A percentile compares a stretch with the other conserved stretches of the same genome.
phyloP scores from a whole-genome alignment of 169 alveolate species.

The Cryptosporidium ryanae region DNA sequence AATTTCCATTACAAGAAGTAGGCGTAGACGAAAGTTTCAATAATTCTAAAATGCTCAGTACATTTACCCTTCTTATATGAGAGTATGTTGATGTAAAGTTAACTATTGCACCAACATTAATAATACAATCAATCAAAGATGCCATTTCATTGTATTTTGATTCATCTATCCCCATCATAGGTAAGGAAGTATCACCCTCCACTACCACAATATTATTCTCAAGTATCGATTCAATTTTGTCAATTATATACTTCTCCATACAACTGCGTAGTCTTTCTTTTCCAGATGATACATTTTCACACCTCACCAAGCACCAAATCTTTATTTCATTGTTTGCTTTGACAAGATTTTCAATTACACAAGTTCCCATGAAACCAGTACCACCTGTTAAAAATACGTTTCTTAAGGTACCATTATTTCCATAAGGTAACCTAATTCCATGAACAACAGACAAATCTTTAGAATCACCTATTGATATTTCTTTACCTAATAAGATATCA shows the following conservation, averaged over 20 bases:
- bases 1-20: slow-evolving; percentile 1
- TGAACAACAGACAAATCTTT: not conserved
- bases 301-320: slow-evolving; percentile 64
- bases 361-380: slow-evolving; percentile 73
- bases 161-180: slow-evolving; percentile 24
- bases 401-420: slow-evolving; percentile 12
- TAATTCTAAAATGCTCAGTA: slow-evolving; percentile 25
- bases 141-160: slow-evolving; percentile 22
- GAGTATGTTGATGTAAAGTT: slow-evolving; percentile 68
- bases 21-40: slow-evolving; percentile 38
- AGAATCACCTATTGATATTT: not conserved
- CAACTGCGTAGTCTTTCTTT: slow-evolving; percentile 11
- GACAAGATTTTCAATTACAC: slow-evolving; percentile 57
- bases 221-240: slow-evolving; percentile 8
- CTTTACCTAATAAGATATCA: slow-evolving; percentile 15
- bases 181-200: slow-evolving; percentile 53
- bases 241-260: slow-evolving; percentile 32
- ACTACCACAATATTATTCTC: slow-evolving; percentile 33
- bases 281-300: slow-evolving; percentile 9
- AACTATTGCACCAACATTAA: slow-evolving; percentile 71
- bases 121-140: slow-evolving; percentile 34
- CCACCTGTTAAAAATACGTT: slow-evolving; percentile 72
- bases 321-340: slow-evolving; percentile 7
- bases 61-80: slow-evolving; percentile 26
- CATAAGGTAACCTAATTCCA: slow-evolving; percentile 64